Conservation (phyloP, 2,329 filamentous ascomycete species). For the Lecanicillium sp. region DNA sequence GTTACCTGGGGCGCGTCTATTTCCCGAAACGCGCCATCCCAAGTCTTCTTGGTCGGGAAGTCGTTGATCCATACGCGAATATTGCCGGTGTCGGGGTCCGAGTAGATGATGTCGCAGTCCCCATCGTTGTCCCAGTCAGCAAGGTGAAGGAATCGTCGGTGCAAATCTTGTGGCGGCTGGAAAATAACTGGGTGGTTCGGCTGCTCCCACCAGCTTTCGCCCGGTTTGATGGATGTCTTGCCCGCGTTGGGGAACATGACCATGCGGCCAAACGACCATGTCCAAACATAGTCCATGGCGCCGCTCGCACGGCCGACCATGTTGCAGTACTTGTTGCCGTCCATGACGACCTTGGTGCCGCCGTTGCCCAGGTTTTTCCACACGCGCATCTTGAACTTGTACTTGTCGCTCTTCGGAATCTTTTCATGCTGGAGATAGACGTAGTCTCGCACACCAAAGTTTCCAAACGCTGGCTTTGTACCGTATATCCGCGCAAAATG, state of each 20-base stretch:
- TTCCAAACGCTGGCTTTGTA: background rate
- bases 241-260: constrained; percentile 1
- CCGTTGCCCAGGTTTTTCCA: background rate
- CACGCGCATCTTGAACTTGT: constrained; percentile 7
- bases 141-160: constrained; percentile 27
- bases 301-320: constrained; percentile 16
- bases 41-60: constrained; percentile 13
- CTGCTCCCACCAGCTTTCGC: too few species aligned
- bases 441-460: background rate
- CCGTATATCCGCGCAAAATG: background rate
- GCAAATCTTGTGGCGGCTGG: background rate
- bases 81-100: constrained; percentile 22
- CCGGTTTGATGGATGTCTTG: background rate
- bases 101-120: constrained; percentile 27
- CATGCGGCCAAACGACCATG: constrained; percentile 10
- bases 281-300: constrained; percentile 16
- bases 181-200: too few species aligned
- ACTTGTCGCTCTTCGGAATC: constrained; percentile 11
- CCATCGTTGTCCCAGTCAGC: constrained; percentile 34
- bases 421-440: background rate
- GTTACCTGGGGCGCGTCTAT: constrained; percentile 9
- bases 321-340: constrained; percentile 19
- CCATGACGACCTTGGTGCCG: constrained; percentile 10
- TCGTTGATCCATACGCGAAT: constrained; percentile 24
- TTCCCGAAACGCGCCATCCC: too few species aligned